Evolutionary conservation across 225 moss, liverwort and hornwort species (phyloP), one percentile per base, ranked within the genome.

Genomic region (Pseudisothecium myosuroides): DNA sequence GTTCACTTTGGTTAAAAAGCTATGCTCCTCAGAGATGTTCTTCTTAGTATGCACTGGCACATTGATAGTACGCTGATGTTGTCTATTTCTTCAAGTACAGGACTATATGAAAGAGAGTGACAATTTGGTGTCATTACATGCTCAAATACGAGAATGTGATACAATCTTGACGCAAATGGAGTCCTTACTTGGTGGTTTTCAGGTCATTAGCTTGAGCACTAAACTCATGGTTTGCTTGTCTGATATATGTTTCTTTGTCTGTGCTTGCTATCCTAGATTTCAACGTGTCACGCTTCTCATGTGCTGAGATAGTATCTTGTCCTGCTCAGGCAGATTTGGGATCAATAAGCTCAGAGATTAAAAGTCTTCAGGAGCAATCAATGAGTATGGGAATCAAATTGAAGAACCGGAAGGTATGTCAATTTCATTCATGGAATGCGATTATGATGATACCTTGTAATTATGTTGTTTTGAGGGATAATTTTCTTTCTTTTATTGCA

Each of bases 91-190:
- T 89, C 61, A 56, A 34, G 24, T 91, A 73, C 94, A 99, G 98
- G 98, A 99, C 87, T 99, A 99, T 65, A 99, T 99, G 97, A 99
- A 97, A 91, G 97, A 99, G 89, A 99, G 98, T 90, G 98, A 97
- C 92, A 99, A 99, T 92, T 88, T 99, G 91, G 97, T 99, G 78
- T 97, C 97, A 39, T 95, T 99, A 81, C 98, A 97, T 92, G 95
- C 97, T 82, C 97, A 99, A 92, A 99, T 99, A 91, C 92, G 95
- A 92, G 98, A 97, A 87, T 99, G 98, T 92, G 97, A 99, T 86
- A 93, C 96, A 32, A 96, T 99, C 82, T 90, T 99, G 88, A 95
- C 97, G 39, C 95, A 97, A 91, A 99, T 98, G 98, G 98, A 98
- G 91, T 92, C 95, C 83, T 91, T 98, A 69, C 95, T 99, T 86